Base-by-base conservation (phyloP, 2,329 filamentous ascomycete genomes). In the Diaporthe australafricana region DNA sequence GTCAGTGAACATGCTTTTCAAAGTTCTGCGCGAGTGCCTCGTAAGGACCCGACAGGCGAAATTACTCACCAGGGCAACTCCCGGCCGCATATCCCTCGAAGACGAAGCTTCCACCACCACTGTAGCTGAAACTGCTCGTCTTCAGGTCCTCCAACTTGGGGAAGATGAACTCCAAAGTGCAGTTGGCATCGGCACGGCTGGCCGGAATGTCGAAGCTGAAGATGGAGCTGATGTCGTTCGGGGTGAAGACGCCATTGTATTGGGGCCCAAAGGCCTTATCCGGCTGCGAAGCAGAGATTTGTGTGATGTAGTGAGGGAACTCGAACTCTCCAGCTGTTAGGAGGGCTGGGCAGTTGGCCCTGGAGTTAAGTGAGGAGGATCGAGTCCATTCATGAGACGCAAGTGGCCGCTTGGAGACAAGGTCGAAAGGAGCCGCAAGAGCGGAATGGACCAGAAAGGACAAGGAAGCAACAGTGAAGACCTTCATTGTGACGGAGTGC, bases 141-240 rank as follows among this genome's bases (percentile, higher is more conserved):
- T 73, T 72, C 8, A 84, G 78, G 73, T 81, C 78, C 17, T 75
- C 72, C 73, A 74, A 76, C 27, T 70, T 72, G 0, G 86, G 86
- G 73, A 87, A 81, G 47, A 84, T 77, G 78, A 88, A 86, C 70
- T 83, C 78, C n/a, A 87, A 76, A 6, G 81, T 84, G 80, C 86
- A 87, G 40, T 80, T 84, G 73, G 83, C 83, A 72, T 82, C 81
- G 47, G 78, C 72, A 62, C 83, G 79, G 4, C 76, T 77, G 3
- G 78, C 74, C 0, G 82, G 82, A 30, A 87, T 78, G 73, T 87
- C 82, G 75, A 87, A 87, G 72, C 81, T 83, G 80, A 86, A 86
- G 72, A 87, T 74, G 47, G 76, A 75, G 1, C 78, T 78, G 40
- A 82, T 73, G 70, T 81, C 79, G 70, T 78, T 79, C 1, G 81